A percentile compares a stretch with the other conserved stretches of the same genome.
Evolutionary conservation across 768 basidiomycete species (phyloP).

Genomic region (Russula sp.): DNA sequence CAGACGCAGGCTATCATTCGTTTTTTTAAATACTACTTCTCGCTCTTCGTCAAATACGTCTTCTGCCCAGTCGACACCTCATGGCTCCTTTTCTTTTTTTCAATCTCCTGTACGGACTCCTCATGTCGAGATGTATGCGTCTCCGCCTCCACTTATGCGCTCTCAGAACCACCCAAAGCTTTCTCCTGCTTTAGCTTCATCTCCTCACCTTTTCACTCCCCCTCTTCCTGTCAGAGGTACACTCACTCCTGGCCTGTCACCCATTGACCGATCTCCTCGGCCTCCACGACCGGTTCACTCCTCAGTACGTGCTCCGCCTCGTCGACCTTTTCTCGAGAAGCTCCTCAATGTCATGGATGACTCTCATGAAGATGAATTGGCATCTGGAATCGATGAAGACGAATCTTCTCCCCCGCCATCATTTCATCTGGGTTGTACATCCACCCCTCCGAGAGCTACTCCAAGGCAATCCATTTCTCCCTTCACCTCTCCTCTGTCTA

Average conservation of each 20-base stretch:
- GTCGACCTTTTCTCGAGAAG: constrained; percentile 16
- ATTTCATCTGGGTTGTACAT: constrained; percentile 26
- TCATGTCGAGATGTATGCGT: constrained; percentile 29
- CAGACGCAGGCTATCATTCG: not conserved
- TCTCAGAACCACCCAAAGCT: constrained; percentile 8
- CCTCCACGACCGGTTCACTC: constrained; percentile 1
- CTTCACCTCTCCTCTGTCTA: constrained; percentile 25
- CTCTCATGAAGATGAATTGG: constrained; percentile 22
- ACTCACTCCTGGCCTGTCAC: constrained; percentile 25
- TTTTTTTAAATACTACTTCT: constrained; percentile 4
- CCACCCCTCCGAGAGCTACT: constrained; percentile 25
- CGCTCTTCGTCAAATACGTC: constrained; percentile 16
- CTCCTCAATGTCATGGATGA: constrained; percentile 21
- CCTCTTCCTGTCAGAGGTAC: constrained; percentile 13
- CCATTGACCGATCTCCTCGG: constrained; percentile 26
- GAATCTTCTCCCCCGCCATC: constrained; percentile 17
- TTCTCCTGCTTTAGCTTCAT: constrained; percentile 26
- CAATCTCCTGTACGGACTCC: not conserved
- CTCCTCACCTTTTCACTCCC: constrained; percentile 28
- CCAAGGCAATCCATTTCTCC: constrained; percentile 21
- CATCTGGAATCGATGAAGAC: constrained; percentile 12
- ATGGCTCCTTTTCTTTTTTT: constrained; percentile 6
- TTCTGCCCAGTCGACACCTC: constrained; percentile 2
- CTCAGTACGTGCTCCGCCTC: constrained; percentile 5
- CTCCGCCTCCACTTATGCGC: constrained; percentile 25